Conservation (phyloP, 257 asterid species). For the Solanum chaucha region DNA sequence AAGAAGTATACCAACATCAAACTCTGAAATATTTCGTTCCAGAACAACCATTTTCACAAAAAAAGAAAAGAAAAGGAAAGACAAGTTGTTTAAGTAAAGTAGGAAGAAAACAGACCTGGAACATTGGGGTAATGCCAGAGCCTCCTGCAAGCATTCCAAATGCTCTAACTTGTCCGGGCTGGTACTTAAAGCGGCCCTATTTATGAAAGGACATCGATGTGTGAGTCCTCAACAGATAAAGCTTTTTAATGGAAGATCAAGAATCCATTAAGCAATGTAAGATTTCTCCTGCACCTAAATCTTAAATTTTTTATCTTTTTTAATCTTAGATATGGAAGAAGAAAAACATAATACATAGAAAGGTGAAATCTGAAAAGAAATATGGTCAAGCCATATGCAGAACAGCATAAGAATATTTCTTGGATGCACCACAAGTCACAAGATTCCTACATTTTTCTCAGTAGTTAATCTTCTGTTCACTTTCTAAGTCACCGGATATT, state of each 20-base stretch:
- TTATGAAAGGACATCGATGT: neutral
- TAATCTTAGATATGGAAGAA: neutral
- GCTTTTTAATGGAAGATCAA: neutral
- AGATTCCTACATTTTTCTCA: neutral
- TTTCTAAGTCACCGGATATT: neutral
- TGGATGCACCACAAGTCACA: neutral
- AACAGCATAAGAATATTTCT: neutral
- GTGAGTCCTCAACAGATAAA: neutral
- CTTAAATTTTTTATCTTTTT: too few relatives aligned
- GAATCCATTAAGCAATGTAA: neutral
- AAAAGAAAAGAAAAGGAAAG: too few relatives aligned
- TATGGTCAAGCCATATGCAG: neutral
- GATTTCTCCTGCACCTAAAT: neutral
- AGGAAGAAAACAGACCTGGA: slow-evolving; percentile 20
- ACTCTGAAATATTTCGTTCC: neutral
- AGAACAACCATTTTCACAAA: too few relatives aligned
- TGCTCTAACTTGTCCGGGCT: slow-evolving; percentile 36
- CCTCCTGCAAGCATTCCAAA: slow-evolving; percentile 52
- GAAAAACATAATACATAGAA: neutral
- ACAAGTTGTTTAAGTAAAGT: neutral
- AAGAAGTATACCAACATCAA: neutral
- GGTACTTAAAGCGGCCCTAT: slow-evolving; percentile 39
- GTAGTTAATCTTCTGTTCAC: neutral
- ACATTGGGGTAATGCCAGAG: slow-evolving; percentile 48
- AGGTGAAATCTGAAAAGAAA: neutral